phyloP scores from a whole-genome alignment of 2,329 filamentous ascomycete genomes.

The Rhexocercosporidium sp. region DNA sequence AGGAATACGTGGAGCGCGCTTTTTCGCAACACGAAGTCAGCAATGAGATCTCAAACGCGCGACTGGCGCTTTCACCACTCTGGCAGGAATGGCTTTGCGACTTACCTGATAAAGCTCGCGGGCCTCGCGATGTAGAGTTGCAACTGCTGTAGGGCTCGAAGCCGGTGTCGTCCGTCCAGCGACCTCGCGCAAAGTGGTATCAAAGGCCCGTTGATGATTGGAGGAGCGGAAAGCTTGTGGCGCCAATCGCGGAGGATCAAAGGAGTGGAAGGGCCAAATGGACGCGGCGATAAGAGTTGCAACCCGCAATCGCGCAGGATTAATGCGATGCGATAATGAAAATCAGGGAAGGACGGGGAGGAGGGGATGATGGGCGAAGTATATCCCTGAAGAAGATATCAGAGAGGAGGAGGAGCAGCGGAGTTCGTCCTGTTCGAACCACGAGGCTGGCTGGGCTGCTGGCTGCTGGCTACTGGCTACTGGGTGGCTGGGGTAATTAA shows the following conservation, averaged over 20 bases:
- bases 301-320: conserved; percentile 16
- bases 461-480: background rate
- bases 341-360: conserved; percentile 19
- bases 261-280: conserved; percentile 19
- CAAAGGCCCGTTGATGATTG: conserved; percentile 13
- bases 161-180: conserved; percentile 5
- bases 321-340: conserved; percentile 19
- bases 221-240: background rate
- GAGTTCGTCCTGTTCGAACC: background rate
- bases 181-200: conserved; percentile 23
- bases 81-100: background rate
- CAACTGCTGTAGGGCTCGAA: conserved; percentile 18
- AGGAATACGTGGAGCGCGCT: conserved; percentile 16
- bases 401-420: background rate
- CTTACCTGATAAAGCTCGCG: conserved; percentile 3
- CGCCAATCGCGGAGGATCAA: conserved; percentile 13
- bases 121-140: conserved; percentile 4
- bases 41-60: background rate
- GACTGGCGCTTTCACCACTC: conserved; percentile 10
- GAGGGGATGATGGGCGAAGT: background rate
- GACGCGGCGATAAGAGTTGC: conserved; percentile 18
- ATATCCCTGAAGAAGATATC: conserved; percentile 24
- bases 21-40: conserved; percentile 12
- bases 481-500: conserved; percentile 25
- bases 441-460: conserved; percentile 2